phyloP scores from a whole-genome alignment of 2,329 filamentous ascomycete genomes.

The Aspergillus vadensis region DNA sequence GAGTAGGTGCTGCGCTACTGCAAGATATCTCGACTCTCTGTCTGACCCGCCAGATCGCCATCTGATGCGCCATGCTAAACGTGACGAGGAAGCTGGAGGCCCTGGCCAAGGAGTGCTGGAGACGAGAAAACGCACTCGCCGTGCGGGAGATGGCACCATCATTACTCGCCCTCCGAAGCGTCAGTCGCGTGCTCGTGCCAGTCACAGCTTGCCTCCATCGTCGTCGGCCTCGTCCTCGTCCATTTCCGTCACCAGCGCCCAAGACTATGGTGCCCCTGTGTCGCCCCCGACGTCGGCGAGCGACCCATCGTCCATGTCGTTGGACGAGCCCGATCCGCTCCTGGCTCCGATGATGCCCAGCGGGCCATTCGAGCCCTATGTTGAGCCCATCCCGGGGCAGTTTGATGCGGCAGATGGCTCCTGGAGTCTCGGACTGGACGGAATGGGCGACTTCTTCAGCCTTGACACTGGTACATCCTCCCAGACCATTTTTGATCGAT shows the following conservation, averaged over 20 bases:
- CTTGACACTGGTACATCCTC: slow-evolving; percentile 54
- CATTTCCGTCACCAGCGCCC: slow-evolving; percentile 18
- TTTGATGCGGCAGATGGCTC: slow-evolving; percentile 39
- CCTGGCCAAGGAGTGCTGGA: slow-evolving; percentile 51
- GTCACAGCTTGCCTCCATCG: slow-evolving; percentile 1
- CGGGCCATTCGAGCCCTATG: slow-evolving; percentile 35
- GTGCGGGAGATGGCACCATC: slow-evolving; percentile 51
- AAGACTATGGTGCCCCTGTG: slow-evolving; percentile 26
- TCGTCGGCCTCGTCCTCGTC: slow-evolving; percentile 13
- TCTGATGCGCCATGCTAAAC: slow-evolving; percentile 55
- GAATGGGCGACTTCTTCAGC: slow-evolving; percentile 56
- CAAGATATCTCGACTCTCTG: background rate
- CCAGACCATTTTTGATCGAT: background rate
- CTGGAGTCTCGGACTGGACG: slow-evolving; percentile 26
- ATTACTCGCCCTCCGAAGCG: slow-evolving; percentile 42
- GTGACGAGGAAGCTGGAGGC: slow-evolving; percentile 54
- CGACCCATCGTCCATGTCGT: slow-evolving; percentile 25
- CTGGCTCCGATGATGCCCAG: slow-evolving; percentile 35
- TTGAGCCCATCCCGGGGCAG: slow-evolving; percentile 36
- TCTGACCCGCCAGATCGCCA: slow-evolving; percentile 54
- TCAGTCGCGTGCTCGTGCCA: slow-evolving; percentile 17
- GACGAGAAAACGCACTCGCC: slow-evolving; percentile 54
- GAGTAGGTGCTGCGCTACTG: slow-evolving; percentile 42
- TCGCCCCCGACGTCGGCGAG: slow-evolving; percentile 32
- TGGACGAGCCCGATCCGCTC: slow-evolving; percentile 31